Conservation (phyloP, 495 filamentous ascomycete genomes). For the Xylaria nigripes region DNA sequence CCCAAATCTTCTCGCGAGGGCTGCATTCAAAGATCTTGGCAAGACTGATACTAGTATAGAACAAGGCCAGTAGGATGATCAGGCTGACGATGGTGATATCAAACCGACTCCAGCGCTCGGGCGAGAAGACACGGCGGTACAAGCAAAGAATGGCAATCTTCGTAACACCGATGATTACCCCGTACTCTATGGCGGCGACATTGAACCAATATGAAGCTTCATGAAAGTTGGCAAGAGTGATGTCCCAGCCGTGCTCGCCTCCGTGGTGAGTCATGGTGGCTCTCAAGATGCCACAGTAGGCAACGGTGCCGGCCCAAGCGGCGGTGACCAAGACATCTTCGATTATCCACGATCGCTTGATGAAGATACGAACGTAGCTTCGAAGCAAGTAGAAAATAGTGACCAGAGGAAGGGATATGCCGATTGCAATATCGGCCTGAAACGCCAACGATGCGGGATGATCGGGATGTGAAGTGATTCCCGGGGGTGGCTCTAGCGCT, state of each 20-base stretch:
- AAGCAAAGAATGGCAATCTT: conserved; percentile 35
- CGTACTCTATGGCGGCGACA: conserved; percentile 29
- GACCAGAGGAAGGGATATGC: conserved; percentile 18
- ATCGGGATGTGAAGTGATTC: conserved; percentile 7
- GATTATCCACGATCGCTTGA: conserved; percentile 20
- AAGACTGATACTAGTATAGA: background rate
- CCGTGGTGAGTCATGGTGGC: conserved; percentile 26
- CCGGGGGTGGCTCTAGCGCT: conserved; percentile 9
- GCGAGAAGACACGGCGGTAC: conserved; percentile 34
- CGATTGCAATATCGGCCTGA: conserved; percentile 19
- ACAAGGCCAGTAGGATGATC: conserved; percentile 1
- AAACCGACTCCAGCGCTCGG: conserved; percentile 20
- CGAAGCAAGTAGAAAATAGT: conserved; percentile 25
- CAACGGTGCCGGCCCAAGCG: conserved; percentile 5
- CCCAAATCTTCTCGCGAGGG: background rate
- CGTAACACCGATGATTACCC: conserved; percentile 29
- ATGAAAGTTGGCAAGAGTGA: conserved; percentile 15
- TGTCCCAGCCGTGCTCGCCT: conserved; percentile 30
- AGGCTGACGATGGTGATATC: conserved; percentile 28
- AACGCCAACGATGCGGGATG: conserved; percentile 7
- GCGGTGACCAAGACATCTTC: conserved; percentile 17
- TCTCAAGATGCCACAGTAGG: conserved; percentile 14
- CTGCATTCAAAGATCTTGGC: background rate
- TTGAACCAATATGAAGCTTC: conserved; percentile 29
- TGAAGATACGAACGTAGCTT: conserved; percentile 20